phyloP scores from a whole-genome alignment of 1,284 basidiomycete species.

The Rhodotorula sp. region DNA sequence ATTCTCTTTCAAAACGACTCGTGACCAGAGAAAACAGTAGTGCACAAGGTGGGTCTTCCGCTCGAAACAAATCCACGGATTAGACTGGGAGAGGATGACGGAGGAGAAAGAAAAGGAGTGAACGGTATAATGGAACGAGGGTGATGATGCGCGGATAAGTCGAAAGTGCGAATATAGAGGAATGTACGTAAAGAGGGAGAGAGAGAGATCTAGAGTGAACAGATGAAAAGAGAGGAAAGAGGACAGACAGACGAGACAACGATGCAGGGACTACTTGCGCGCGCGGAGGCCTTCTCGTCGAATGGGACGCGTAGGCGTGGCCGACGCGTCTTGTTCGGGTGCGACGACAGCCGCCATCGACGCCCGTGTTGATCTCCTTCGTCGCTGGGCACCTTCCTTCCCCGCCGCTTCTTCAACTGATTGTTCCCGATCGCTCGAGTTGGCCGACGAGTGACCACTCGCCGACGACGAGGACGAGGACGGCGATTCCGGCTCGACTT shows the following conservation, averaged over 20 bases:
- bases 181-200: background rate
- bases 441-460: too few relatives aligned
- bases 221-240: background rate
- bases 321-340: background rate
- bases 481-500: constrained; percentile 13
- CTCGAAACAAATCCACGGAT: too few relatives aligned
- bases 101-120: too few relatives aligned
- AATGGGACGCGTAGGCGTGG: too few relatives aligned
- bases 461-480: too few relatives aligned
- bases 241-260: background rate
- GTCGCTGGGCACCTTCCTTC: background rate
- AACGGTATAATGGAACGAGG: background rate
- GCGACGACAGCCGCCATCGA: background rate
- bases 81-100: too few relatives aligned
- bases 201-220: background rate
- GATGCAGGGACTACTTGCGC: constrained; percentile 12
- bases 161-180: background rate
- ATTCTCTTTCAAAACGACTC: too few relatives aligned
- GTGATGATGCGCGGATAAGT: background rate
- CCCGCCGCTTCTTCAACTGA: background rate
- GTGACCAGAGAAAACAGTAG: too few relatives aligned
- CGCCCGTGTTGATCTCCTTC: background rate
- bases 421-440: constrained; percentile 2
- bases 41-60: too few relatives aligned
- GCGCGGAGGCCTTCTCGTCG: constrained; percentile 25